Percentiles rank a stretch among this genome's conserved stretches.
phyloP scores from a whole-genome alignment of 2,329 filamentous ascomycete species.

The Aspergillus sp. region DNA sequence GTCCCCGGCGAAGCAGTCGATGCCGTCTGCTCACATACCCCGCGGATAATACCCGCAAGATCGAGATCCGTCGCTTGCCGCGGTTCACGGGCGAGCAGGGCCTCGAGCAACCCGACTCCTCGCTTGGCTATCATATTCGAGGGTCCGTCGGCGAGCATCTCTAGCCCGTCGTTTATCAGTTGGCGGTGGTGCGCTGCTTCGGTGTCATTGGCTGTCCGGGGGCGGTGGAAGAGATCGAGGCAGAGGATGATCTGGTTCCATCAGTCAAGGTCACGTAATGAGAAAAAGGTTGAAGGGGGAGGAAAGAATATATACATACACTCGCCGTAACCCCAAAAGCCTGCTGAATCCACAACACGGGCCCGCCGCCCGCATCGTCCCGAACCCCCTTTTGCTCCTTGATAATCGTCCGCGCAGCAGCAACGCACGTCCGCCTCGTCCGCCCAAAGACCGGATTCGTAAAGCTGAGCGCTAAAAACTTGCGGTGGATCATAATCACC shows the following conservation, averaged over 20 bases:
- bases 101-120: conserved; percentile 24
- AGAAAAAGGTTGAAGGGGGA: neutral
- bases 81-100: conserved; percentile 22
- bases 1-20: neutral
- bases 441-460: conserved; percentile 48
- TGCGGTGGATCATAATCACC: conserved; percentile 53
- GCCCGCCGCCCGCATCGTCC: conserved; percentile 38
- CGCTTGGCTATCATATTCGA: conserved; percentile 33
- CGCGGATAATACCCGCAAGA: conserved; percentile 24
- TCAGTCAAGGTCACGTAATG: too few species aligned
- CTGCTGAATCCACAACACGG: conserved; percentile 50
- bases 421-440: conserved; percentile 48
- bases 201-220: conserved; percentile 14
- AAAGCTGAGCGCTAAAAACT: conserved; percentile 49
- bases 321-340: conserved; percentile 48
- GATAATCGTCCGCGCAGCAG: conserved; percentile 47
- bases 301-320: conserved; percentile 26
- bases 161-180: conserved; percentile 27
- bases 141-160: conserved; percentile 27
- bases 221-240: conserved; percentile 44
- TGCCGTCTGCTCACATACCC: conserved; percentile 20
- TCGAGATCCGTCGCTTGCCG: conserved; percentile 10
- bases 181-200: conserved; percentile 27
- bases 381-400: conserved; percentile 41
- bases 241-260: conserved; percentile 39